Evolutionary conservation across 106 monocot genomes (phyloP).

Genomic region (Vanilla planifolia): DNA sequence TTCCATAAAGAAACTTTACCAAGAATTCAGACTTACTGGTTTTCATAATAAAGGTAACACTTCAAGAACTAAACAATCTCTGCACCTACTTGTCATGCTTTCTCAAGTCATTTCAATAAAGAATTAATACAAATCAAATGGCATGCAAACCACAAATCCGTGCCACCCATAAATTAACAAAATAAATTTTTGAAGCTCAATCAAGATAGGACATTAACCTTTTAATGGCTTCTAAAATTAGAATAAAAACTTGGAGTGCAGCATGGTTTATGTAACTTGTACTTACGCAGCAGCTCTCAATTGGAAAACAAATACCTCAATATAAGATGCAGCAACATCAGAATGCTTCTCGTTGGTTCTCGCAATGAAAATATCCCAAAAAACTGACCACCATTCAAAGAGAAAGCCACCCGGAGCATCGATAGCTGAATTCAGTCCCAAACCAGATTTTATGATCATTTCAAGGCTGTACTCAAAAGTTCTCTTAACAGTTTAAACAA

Average conservation of each 20-base stretch:
- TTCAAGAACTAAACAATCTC: no score
- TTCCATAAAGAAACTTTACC: no score
- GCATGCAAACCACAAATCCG: no score
- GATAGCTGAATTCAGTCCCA: constrained; percentile 35
- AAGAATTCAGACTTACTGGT: no score
- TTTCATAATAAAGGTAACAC: no score
- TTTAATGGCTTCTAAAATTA: no score
- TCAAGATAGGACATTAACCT: neutral
- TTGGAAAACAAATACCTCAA: constrained; percentile 28
- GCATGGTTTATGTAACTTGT: no score
- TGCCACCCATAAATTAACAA: neutral
- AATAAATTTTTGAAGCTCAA: neutral
- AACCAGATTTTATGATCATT: neutral
- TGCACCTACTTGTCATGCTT: no score
- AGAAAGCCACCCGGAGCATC: constrained; percentile 79
- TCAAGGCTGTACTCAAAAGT: neutral
- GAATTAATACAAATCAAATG: no score
- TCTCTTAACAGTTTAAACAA: neutral
- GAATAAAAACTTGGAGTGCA: no score
- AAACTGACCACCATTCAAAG: constrained; percentile 83
- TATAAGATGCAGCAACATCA: constrained; percentile 76
- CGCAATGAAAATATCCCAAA: constrained; percentile 85
- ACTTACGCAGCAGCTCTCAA: neutral
- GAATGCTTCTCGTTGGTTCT: constrained; percentile 85
- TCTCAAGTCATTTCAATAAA: no score